Conservation (phyloP, 768 basidiomycete species). For the Leccinellum rugosiceps region DNA sequence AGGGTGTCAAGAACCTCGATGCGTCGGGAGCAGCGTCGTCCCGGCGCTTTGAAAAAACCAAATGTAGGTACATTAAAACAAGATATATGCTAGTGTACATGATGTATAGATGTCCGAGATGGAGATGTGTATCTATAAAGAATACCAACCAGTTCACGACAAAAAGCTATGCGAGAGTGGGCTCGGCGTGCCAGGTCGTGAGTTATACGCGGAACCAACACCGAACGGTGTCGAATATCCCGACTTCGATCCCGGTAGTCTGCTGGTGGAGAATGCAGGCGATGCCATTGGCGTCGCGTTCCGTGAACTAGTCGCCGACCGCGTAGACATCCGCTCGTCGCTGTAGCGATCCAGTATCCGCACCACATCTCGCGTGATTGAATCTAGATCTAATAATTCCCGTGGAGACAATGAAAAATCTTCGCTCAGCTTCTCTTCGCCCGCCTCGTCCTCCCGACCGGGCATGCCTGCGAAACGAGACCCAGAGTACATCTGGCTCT, state of each 20-base stretch:
- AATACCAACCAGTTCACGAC: constrained; percentile 18
- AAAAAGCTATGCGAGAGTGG: constrained; percentile 42
- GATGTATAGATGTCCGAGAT: not conserved
- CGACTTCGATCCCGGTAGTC: constrained; percentile 44
- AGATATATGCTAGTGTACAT: constrained; percentile 18
- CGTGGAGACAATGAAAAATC: constrained; percentile 56
- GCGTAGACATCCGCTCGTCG: constrained; percentile 55
- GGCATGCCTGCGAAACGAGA: constrained; percentile 34
- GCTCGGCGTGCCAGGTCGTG: constrained; percentile 65
- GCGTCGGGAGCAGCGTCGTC: too few relatives aligned
- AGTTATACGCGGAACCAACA: constrained; percentile 43
- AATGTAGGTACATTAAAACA: constrained; percentile 11
- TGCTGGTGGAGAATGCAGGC: constrained; percentile 39
- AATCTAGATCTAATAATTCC: constrained; percentile 75
- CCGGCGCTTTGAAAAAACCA: not conserved
- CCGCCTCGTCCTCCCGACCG: constrained; percentile 49
- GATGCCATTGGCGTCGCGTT: constrained; percentile 64
- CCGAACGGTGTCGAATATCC: constrained; percentile 58
- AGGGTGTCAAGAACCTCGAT: too few relatives aligned
- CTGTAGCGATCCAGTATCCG: constrained; percentile 68
- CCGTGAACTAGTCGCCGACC: constrained; percentile 60
- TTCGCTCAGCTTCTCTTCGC: constrained; percentile 43
- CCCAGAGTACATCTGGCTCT: constrained; percentile 32
- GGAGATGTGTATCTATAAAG: constrained; percentile 12
- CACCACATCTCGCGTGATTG: constrained; percentile 72